Conservation (phyloP, 257 asterid genomes). For the Ilex asprella region DNA sequence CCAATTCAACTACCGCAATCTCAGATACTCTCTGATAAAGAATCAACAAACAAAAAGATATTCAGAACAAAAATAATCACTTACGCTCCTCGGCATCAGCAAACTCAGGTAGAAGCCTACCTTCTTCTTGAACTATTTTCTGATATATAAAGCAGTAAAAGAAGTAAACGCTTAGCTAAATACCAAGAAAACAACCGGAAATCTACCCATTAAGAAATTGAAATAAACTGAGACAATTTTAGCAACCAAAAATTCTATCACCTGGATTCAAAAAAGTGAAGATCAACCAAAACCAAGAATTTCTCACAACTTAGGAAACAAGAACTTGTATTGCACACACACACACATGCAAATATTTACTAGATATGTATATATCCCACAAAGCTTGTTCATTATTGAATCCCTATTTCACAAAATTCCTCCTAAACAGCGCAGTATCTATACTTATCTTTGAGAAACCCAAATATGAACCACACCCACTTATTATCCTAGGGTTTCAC, state of each 20-base stretch:
- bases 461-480: no score
- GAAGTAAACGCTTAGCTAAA: not conserved
- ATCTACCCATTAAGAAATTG: not conserved
- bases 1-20: constrained; percentile 4
- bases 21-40: not conserved
- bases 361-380: no score
- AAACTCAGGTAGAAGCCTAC: constrained; percentile 72
- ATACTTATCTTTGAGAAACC: no score
- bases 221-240: not conserved
- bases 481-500: no score
- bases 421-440: no score
- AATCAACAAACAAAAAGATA: not conserved
- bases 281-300: not conserved
- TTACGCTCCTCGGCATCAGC: constrained; percentile 84
- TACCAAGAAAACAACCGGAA: not conserved
- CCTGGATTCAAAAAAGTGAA: not conserved
- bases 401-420: no score
- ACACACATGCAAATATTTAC: no score
- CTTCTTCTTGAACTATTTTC: constrained; percentile 70
- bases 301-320: no score
- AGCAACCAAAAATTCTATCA: not conserved
- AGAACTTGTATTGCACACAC: no score
- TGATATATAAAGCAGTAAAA: constrained; percentile 18
- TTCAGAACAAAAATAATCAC: constrained; percentile 18
- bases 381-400: no score